phyloP scores from a whole-genome alignment of 2,329 filamentous ascomycete species.

The Colletotrichum chlorophyti region DNA sequence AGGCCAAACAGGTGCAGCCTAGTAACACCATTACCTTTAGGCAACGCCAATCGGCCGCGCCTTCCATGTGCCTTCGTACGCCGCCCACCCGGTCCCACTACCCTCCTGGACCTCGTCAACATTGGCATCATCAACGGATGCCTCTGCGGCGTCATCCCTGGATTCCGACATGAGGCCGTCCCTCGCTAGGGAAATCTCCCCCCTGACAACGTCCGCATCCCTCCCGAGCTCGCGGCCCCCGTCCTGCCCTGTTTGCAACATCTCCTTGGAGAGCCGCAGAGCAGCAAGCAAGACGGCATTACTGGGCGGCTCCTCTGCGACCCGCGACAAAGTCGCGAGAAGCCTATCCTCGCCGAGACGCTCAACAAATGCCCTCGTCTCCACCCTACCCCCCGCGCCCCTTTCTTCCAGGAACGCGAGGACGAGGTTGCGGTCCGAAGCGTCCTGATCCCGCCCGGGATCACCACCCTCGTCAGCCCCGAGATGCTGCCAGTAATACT shows the following conservation, averaged over 20 bases:
- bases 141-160: not conserved
- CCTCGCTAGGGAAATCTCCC: conserved; percentile 27
- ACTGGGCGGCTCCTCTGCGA: conserved; percentile 49
- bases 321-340: conserved; percentile 44
- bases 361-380: conserved; percentile 39
- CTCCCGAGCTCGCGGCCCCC: conserved; percentile 6
- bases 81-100: conserved; percentile 50
- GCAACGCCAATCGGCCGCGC: conserved; percentile 65
- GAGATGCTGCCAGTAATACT: conserved; percentile 79
- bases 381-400: conserved; percentile 35
- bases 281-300: conserved; percentile 51
- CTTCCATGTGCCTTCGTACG: conserved; percentile 60
- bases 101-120: conserved; percentile 21
- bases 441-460: conserved; percentile 4
- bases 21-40: too few species aligned
- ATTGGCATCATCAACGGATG: conserved; percentile 13
- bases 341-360: conserved; percentile 46
- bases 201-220: conserved; percentile 34
- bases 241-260: conserved; percentile 40
- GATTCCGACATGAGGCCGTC: conserved; percentile 18
- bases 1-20: too few species aligned
- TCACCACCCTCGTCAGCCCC: conserved; percentile 32
- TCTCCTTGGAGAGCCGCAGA: conserved; percentile 49
- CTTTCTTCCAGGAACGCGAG: conserved; percentile 46
- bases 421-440: conserved; percentile 43